These are phyloP conservation scores for Sclerotinia glacialis DNA, from an alignment of 2,329 filamentous ascomycete species.

Conservation along the genomic window DNA sequence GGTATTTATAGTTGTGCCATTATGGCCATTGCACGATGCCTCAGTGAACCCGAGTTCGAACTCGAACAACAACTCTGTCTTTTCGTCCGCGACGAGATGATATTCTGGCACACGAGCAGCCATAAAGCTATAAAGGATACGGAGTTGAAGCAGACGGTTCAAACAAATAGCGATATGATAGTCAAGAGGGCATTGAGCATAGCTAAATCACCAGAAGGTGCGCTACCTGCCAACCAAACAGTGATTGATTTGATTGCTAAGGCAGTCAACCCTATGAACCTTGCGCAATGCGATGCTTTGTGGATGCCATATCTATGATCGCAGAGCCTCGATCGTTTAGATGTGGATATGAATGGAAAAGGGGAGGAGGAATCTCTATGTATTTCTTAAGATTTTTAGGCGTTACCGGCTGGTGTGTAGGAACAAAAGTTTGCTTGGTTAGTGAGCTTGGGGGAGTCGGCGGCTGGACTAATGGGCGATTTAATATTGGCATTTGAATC, in stretches of 20 bases:
- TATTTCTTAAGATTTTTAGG: constrained; percentile 6
- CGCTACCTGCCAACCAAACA: constrained; percentile 92
- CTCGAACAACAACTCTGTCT: constrained; percentile 93
- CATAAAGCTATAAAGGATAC: constrained; percentile 65
- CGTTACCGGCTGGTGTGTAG: constrained; percentile 9
- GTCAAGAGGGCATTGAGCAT: constrained; percentile 86
- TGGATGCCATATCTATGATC: constrained; percentile 93
- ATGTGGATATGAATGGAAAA: neutral
- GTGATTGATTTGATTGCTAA: constrained; percentile 92
- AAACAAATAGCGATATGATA: constrained; percentile 83
- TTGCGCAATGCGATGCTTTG: constrained; percentile 83
- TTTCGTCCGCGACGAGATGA: constrained; percentile 97
- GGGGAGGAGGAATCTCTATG: neutral
- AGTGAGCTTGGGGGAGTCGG: neutral
- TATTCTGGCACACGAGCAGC: constrained; percentile 86
- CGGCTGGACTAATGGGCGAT: neutral
- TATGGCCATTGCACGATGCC: constrained; percentile 92
- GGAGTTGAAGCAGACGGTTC: constrained; percentile 70
- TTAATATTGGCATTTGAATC: neutral
- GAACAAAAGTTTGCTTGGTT: constrained; percentile 17
- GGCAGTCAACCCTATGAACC: constrained; percentile 85
- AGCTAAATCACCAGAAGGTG: constrained; percentile 68
- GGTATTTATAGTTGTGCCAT: constrained; percentile 93
- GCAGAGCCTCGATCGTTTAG: neutral
- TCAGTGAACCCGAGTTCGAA: constrained; percentile 85